Evolutionary conservation across 179 eudicot species (phyloP).

Genomic region (Corrigiola litoralis): DNA sequence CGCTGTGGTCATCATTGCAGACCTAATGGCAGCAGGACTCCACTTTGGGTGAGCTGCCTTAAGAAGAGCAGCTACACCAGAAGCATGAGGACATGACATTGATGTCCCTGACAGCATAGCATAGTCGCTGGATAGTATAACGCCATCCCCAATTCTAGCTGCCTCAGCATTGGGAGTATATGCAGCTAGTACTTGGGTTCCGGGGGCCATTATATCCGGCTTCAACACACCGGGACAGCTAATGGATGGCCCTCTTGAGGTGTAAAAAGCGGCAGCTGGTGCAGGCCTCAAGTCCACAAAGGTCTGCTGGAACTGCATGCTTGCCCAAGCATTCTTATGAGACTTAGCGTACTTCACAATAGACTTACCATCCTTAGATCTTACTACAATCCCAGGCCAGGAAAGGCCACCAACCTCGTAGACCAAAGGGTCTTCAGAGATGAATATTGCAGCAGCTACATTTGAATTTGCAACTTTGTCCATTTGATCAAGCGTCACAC

Average conservation of each 20-base stretch:
- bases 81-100: conserved; percentile 74
- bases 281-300: conserved; percentile 38
- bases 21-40: conserved; percentile 59
- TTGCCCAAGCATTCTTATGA: conserved; percentile 15
- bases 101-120: conserved; percentile 55
- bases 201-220: conserved; percentile 70
- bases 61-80: conserved; percentile 61
- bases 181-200: conserved; percentile 45
- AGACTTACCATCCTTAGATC: conserved; percentile 24
- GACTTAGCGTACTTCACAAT: conserved; percentile 29
- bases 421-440: conserved; percentile 17
- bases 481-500: conserved; percentile 14
- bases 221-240: conserved; percentile 42
- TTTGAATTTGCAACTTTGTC: conserved; percentile 13
- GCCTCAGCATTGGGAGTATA: conserved; percentile 21
- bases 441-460: conserved; percentile 26
- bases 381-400: conserved; percentile 43
- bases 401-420: conserved; percentile 14
- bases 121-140: conserved; percentile 35
- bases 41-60: conserved; percentile 55
- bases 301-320: conserved; percentile 46
- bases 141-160: conserved; percentile 23
- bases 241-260: conserved; percentile 68
- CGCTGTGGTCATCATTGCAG: conserved; percentile 77
- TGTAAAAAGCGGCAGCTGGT: conserved; percentile 50